Evolutionary conservation across 2,329 filamentous ascomycete species (phyloP).

Genomic region (Fusarium globosum): DNA sequence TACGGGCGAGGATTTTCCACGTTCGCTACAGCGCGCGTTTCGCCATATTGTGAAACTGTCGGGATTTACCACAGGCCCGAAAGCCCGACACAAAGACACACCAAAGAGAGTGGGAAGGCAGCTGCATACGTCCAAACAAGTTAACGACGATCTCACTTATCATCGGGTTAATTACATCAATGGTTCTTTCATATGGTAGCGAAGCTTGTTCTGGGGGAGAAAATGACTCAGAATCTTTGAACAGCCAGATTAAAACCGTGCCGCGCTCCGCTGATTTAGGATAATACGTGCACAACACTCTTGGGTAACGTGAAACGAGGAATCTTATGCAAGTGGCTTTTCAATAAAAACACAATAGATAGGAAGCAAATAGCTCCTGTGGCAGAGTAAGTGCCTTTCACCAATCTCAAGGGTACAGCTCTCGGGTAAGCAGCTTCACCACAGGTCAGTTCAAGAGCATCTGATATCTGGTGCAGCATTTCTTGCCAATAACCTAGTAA

Average conservation of each 20-base stretch:
- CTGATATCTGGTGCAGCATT: background rate
- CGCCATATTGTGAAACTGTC: background rate
- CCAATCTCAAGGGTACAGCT: accelerated
- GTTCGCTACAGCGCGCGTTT: background rate
- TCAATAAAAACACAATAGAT: background rate
- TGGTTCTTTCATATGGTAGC: no score
- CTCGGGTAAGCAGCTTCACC: background rate
- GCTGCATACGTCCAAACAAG: background rate
- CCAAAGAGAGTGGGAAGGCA: background rate
- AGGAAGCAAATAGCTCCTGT: background rate
- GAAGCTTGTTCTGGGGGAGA: background rate
- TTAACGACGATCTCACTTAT: no score
- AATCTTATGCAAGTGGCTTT: accelerated
- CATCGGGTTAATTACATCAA: accelerated
- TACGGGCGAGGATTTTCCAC: background rate
- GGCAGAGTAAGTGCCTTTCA: background rate
- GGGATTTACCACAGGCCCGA: background rate
- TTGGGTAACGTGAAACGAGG: accelerated
- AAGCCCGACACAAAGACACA: background rate
- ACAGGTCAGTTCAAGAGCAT: background rate
- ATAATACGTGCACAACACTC: no score
- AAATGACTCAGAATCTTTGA: background rate
- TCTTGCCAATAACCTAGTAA: background rate
- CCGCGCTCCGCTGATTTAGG: accelerated
- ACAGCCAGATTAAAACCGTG: background rate